Evolutionary conservation across 306 rosid species (phyloP).

Genomic region (Inga oerstediana): DNA sequence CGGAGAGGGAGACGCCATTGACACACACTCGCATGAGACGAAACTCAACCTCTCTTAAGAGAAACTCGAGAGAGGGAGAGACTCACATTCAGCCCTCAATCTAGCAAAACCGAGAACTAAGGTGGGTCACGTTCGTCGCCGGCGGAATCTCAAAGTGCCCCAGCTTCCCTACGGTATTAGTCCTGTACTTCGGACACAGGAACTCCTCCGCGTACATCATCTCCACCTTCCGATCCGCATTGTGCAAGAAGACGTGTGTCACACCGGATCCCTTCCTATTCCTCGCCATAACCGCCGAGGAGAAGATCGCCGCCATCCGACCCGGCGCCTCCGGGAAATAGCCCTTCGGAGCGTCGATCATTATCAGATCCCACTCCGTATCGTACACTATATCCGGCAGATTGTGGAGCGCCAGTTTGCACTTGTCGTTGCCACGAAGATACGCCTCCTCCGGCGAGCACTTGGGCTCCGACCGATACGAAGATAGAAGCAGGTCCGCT

Average conservation of each 20-base stretch:
- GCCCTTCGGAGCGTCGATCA: slow-evolving; percentile 90
- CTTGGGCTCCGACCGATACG: slow-evolving; percentile 42
- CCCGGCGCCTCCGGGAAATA: slow-evolving; percentile 89
- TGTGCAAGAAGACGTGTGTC: slow-evolving; percentile 89
- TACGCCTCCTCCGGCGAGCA: slow-evolving; percentile 53
- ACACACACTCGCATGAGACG: no score
- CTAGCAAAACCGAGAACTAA: slow-evolving; percentile 46
- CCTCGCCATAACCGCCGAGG: slow-evolving; percentile 92
- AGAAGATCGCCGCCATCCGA: slow-evolving; percentile 83
- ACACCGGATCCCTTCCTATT: slow-evolving; percentile 64
- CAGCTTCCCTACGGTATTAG: slow-evolving; percentile 64
- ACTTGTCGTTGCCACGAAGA: slow-evolving; percentile 57
- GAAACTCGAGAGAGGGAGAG: no score
- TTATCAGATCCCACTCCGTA: slow-evolving; percentile 86
- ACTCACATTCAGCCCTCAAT: neutral
- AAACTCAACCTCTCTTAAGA: neutral
- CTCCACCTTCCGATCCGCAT: slow-evolving; percentile 87
- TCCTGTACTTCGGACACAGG: slow-evolving; percentile 63
- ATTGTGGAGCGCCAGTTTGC: slow-evolving; percentile 71
- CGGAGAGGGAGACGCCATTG: no score
- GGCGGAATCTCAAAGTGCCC: slow-evolving; percentile 84
- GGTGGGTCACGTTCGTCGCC: slow-evolving; percentile 26
- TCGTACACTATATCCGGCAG: slow-evolving; percentile 72
- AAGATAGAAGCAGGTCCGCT: slow-evolving; percentile 51
- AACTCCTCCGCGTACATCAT: slow-evolving; percentile 75